Conservation (phyloP, 768 basidiomycete species). For the Amanita muscaria region DNA sequence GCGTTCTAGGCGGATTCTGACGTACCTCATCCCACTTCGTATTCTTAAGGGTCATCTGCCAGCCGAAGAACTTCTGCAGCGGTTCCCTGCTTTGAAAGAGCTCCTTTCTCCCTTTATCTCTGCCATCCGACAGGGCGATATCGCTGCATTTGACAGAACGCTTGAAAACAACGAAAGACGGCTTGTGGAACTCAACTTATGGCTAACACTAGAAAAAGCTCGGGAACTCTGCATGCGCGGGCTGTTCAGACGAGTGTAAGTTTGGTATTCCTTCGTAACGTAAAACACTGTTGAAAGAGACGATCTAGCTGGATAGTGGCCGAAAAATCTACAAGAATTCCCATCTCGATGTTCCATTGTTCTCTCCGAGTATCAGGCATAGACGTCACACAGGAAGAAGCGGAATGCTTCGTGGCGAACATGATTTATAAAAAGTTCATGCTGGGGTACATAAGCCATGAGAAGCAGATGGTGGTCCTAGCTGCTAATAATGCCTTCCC, state of each 20-base stretch:
- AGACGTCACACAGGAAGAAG: conserved; percentile 68
- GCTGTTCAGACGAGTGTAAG: conserved; percentile 71
- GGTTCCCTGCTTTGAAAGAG: conserved; percentile 63
- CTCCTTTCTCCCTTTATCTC: conserved; percentile 74
- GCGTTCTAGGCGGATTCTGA: conserved; percentile 87
- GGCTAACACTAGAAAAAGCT: conserved; percentile 80
- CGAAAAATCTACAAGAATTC: conserved; percentile 68
- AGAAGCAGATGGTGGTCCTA: conserved; percentile 89
- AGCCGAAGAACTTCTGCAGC: conserved; percentile 54
- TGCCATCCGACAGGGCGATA: conserved; percentile 71
- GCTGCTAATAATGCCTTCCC: conserved; percentile 65
- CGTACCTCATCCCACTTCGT: conserved; percentile 83
- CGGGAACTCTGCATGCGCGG: conserved; percentile 81
- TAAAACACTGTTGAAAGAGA: not conserved
- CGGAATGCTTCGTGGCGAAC: conserved; percentile 89
- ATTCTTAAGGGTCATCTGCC: conserved; percentile 86
- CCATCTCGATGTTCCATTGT: conserved; percentile 72
- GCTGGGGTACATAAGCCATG: conserved; percentile 94
- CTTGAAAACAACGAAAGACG: conserved; percentile 62
- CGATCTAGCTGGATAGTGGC: conserved; percentile 66
- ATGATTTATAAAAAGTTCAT: conserved; percentile 93
- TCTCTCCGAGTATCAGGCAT: conserved; percentile 65
- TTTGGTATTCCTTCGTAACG: conserved; percentile 8
- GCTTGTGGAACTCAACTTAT: conserved; percentile 81
- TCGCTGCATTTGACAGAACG: conserved; percentile 72